Evolutionary conservation across 2,329 filamentous ascomycete genomes (phyloP).

Genomic region (Aspergillus brunneoviolaceus): DNA sequence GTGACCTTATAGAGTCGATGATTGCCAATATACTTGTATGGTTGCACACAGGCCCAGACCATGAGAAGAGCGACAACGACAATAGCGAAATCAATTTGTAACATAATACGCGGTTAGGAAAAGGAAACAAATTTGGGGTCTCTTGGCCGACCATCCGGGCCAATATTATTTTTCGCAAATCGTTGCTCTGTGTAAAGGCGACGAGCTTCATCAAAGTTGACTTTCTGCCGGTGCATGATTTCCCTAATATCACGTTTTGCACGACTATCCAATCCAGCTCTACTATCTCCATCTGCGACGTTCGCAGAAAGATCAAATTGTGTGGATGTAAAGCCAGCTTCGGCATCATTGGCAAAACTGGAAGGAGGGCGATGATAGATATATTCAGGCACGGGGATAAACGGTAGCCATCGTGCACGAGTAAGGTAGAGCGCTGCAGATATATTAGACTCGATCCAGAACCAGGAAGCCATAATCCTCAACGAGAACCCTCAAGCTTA

Average conservation of each 20-base stretch:
- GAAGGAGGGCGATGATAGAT: slow-evolving; percentile 76
- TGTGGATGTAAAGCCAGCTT: slow-evolving; percentile 77
- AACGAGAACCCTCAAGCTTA: slow-evolving; percentile 38
- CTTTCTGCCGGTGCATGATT: slow-evolving; percentile 83
- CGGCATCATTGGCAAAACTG: slow-evolving; percentile 79
- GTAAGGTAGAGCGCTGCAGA: slow-evolving; percentile 71
- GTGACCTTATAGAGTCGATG: neutral
- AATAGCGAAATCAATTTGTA: neutral
- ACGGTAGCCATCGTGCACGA: slow-evolving; percentile 71
- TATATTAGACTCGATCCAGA: slow-evolving; percentile 7
- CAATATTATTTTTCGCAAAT: slow-evolving; percentile 86
- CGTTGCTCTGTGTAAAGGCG: slow-evolving; percentile 80
- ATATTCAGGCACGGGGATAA: slow-evolving; percentile 64
- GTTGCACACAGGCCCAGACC: neutral
- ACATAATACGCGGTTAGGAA: slow-evolving; percentile 51
- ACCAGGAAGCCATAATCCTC: neutral
- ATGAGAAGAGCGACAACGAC: neutral
- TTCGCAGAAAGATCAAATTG: slow-evolving; percentile 84
- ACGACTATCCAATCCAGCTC: slow-evolving; percentile 75
- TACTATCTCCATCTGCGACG: slow-evolving; percentile 72
- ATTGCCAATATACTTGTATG: neutral
- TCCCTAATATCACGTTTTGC: slow-evolving; percentile 79
- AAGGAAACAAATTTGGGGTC: slow-evolving; percentile 98
- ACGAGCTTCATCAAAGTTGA: slow-evolving; percentile 89
- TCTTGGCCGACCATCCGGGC: slow-evolving; percentile 77